Evolutionary conservation across 1,284 basidiomycete genomes (phyloP), one percentile per base, ranked within the genome.

Genomic region (Pterula multifida): DNA sequence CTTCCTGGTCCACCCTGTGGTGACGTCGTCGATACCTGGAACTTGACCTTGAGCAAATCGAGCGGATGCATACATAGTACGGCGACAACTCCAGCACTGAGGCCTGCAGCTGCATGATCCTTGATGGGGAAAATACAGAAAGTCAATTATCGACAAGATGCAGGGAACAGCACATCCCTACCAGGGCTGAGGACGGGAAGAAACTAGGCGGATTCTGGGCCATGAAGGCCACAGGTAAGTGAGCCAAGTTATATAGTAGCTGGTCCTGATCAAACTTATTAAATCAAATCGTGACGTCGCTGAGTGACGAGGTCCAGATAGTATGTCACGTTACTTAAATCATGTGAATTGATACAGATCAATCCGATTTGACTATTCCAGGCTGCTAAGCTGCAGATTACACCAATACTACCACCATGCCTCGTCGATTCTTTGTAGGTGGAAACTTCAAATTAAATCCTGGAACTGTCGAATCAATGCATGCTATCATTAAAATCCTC

Each of bases 391-490:
- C n/a, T n/a, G n/a, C n/a, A n/a, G n/a, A n/a, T n/a, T n/a, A n/a
- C n/a, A n/a, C n/a, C n/a, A n/a, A n/a, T n/a, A n/a, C n/a, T 32
- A 6, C 28, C 28, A 32, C 28, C 6, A 32, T 32, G 28, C 28
- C 28, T 32, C 87, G 90, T 62, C 71, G 81, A 67, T 92, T 92
- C 70, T 90, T 90, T 61, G 86, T 90, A 60, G 93, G 92, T 60
- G 91, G 89, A 42, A 96, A 96, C 79, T 95, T 94, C 79, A 96
- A 96, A 74, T 85, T 94, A 81, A 96, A 97, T 73, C 85, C 85
- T 36, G 73, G 72, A 53, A 78, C 81, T 45, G 69, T 71, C 56
- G 73, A 77, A 57, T 74, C 78, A 57, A 82, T 87, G 65, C 69
- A 71, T 58, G 68, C 70, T 48, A 76, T 96, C 59, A 68, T 90